A percentile compares a stretch with the other conserved stretches of the same genome.
These are phyloP conservation scores for Epicoccum nigrum DNA, from an alignment of 2,329 filamentous ascomycete species.

Conservation along the genomic window DNA sequence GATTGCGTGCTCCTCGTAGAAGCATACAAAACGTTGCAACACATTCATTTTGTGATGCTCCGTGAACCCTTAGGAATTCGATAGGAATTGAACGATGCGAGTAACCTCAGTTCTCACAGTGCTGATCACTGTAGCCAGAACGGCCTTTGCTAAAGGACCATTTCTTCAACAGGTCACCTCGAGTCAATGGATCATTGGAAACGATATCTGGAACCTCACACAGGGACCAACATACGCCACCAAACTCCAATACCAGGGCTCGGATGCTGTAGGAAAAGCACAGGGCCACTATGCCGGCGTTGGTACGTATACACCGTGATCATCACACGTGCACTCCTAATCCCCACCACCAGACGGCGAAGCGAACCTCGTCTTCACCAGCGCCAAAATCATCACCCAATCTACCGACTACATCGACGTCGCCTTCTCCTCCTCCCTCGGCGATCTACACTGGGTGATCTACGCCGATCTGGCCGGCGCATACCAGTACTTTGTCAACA, in stretches of 20 bases:
- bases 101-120: neutral
- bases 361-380: slow-evolving; percentile 52
- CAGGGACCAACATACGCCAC: slow-evolving; percentile 38
- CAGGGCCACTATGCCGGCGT: slow-evolving; percentile 48
- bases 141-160: slow-evolving; percentile 16
- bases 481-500: slow-evolving; percentile 59
- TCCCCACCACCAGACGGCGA: slow-evolving; percentile 36
- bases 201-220: slow-evolving; percentile 46
- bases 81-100: slow-evolving; percentile 1
- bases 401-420: slow-evolving; percentile 52
- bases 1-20: slow-evolving; percentile 7
- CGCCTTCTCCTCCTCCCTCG: slow-evolving; percentile 50
- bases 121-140: slow-evolving; percentile 1
- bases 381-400: slow-evolving; percentile 42
- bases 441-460: slow-evolving; percentile 58
- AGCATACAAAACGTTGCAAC: neutral
- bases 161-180: slow-evolving; percentile 28
- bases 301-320: slow-evolving; percentile 24
- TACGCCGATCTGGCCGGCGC: slow-evolving; percentile 53
- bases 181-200: slow-evolving; percentile 38
- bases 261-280: slow-evolving; percentile 44
- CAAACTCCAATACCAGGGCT: slow-evolving; percentile 44
- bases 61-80: neutral
- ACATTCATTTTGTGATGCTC: neutral
- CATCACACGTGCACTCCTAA: neutral